Conservation (phyloP, 2,329 filamentous ascomycete genomes). For the Diaporthe vaccinii region DNA sequence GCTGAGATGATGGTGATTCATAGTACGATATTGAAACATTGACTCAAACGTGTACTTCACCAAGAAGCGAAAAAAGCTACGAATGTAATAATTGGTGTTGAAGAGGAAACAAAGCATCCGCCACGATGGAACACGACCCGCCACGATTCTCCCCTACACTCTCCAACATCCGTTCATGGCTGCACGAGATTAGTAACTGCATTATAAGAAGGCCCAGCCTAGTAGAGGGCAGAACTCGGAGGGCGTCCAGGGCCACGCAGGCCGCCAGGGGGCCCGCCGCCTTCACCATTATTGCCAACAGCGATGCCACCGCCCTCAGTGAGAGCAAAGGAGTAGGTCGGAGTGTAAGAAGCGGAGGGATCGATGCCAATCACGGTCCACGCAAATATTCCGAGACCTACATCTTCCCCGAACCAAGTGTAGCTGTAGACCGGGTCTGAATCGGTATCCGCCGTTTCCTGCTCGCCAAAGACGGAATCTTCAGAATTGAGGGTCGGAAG, state of each 20-base stretch:
- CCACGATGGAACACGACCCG: background rate
- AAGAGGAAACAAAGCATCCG: background rate
- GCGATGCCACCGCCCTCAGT: constrained; percentile 27
- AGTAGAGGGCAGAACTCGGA: background rate
- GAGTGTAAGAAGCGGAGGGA: constrained; percentile 48
- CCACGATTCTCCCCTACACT: too few species aligned
- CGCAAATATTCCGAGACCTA: constrained; percentile 62
- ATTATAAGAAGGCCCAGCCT: fast-evolving
- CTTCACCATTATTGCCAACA: background rate
- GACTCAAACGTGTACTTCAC: background rate
- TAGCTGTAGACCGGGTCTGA: constrained; percentile 67
- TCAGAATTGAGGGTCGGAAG: constrained; percentile 61
- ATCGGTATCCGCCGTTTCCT: constrained; percentile 51
- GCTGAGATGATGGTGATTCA: background rate
- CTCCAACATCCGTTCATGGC: too few species aligned
- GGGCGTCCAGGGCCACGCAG: too few species aligned
- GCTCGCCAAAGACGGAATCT: constrained; percentile 55
- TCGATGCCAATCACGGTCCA: constrained; percentile 66
- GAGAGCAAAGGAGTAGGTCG: constrained; percentile 35
- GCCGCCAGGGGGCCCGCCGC: background rate
- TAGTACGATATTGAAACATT: background rate
- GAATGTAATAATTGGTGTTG: background rate
- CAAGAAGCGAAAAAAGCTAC: background rate
- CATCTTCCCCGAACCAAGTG: constrained; percentile 65
- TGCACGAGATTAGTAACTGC: too few species aligned